These are phyloP conservation scores for Aschersonia sp. DNA, from an alignment of 2,329 filamentous ascomycete species.

Conservation along the genomic window DNA sequence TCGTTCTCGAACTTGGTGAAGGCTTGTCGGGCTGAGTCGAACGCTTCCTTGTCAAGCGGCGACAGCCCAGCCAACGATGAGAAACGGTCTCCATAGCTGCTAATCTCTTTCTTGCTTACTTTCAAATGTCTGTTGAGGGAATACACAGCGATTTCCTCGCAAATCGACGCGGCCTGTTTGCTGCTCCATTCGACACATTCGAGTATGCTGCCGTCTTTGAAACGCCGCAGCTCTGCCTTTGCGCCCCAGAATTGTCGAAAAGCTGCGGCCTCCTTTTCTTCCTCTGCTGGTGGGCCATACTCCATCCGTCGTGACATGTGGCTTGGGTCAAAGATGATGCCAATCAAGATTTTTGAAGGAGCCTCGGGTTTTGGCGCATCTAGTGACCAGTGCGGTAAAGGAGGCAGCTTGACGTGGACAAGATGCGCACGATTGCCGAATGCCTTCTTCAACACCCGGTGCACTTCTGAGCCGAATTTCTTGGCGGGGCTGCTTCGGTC, in stretches of 20 bases:
- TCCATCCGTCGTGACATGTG: conserved; percentile 68
- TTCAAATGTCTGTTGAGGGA: conserved; percentile 56
- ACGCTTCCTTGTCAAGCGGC: conserved; percentile 38
- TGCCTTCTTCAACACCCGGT: conserved; percentile 52
- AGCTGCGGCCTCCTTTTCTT: conserved; percentile 63
- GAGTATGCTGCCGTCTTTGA: conserved; percentile 86
- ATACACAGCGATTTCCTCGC: conserved; percentile 67
- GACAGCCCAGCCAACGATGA: conserved; percentile 31
- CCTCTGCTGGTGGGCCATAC: conserved; percentile 73
- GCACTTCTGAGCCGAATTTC: conserved; percentile 40
- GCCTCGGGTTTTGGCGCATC: conserved; percentile 7
- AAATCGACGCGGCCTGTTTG: conserved; percentile 46
- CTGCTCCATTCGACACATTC: conserved; percentile 82
- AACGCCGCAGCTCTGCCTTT: conserved; percentile 81
- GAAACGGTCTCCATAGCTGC: conserved; percentile 34
- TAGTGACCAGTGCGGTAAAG: conserved; percentile 16
- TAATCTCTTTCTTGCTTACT: conserved; percentile 36
- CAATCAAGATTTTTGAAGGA: conserved; percentile 37
- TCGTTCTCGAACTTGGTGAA: conserved; percentile 64
- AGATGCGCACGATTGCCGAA: conserved; percentile 60
- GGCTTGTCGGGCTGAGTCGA: conserved; percentile 52
- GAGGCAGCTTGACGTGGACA: conserved; percentile 39
- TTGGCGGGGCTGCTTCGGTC: conserved; percentile 28
- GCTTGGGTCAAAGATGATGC: conserved; percentile 56
- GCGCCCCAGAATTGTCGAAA: conserved; percentile 94